Evolutionary conservation across 176 grass and related monocot species (phyloP).

Genomic region (Paspalum notatum): DNA sequence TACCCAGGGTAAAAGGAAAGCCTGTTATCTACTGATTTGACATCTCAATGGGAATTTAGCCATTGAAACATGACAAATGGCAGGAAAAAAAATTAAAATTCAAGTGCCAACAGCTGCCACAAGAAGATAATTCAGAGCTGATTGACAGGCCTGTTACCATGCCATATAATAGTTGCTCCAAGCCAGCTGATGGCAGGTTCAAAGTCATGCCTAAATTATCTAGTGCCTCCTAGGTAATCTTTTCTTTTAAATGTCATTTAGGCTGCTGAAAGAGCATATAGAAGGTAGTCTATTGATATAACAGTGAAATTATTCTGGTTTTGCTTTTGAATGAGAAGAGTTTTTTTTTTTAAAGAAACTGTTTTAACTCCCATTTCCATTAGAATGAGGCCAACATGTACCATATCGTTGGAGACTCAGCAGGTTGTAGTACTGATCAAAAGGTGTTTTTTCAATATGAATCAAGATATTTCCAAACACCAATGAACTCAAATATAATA

Average conservation of each 20-base stretch:
- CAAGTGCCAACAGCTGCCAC: not conserved
- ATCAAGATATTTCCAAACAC: slow-evolving; percentile 2
- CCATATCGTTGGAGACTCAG: not conserved
- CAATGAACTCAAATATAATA: not conserved
- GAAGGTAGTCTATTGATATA: too few relatives aligned
- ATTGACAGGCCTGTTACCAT: slow-evolving; percentile 10
- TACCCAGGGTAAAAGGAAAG: not conserved
- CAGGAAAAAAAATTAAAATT: slow-evolving; percentile 28
- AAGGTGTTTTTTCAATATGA: slow-evolving; percentile 2
- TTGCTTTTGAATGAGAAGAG: not conserved
- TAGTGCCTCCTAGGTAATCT: not conserved
- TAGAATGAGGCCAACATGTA: not conserved
- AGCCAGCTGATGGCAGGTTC: too few relatives aligned
- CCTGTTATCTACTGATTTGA: slow-evolving; percentile 12
- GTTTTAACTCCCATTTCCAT: not conserved
- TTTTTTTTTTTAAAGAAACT: not conserved
- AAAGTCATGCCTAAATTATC: too few relatives aligned
- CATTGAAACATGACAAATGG: not conserved
- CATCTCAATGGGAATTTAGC: not conserved
- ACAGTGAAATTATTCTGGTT: slow-evolving; percentile 5
- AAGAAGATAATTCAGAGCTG: slow-evolving; percentile 13
- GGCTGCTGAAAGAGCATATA: not conserved
- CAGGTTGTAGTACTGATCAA: not conserved
- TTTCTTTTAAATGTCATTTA: slow-evolving; percentile 5
- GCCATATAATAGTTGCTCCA: slow-evolving; percentile 7